phyloP scores from a whole-genome alignment of 306 rosid genomes.

The Gleditsia sinensis region DNA sequence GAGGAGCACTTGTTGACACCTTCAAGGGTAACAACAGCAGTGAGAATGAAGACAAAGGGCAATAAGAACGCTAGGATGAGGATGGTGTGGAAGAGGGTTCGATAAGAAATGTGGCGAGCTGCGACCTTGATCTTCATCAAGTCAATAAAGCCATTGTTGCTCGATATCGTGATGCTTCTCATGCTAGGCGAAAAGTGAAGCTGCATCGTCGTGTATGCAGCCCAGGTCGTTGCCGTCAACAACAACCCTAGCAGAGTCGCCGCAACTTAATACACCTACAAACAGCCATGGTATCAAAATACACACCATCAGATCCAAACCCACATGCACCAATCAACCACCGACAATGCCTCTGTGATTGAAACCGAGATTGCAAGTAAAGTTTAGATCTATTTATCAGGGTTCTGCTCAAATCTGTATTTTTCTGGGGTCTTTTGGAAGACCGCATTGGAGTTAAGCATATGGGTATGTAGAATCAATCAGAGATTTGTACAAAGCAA shows the following conservation, averaged over 20 bases:
- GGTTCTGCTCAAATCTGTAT: slow-evolving; percentile 41
- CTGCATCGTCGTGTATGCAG: slow-evolving; percentile 99
- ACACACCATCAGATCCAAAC: slow-evolving; percentile 74
- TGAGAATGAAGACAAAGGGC: slow-evolving; percentile 99
- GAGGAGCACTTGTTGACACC: slow-evolving; percentile 99
- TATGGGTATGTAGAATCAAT: slow-evolving; percentile 24
- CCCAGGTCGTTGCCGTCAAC: slow-evolving; percentile 49
- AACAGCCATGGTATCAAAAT: slow-evolving; percentile 42
- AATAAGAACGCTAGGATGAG: slow-evolving; percentile 94
- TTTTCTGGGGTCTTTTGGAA: slow-evolving; percentile 42
- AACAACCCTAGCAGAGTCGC: slow-evolving; percentile 36
- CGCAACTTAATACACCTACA: slow-evolving; percentile 33
- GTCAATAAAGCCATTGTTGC: slow-evolving; percentile 98
- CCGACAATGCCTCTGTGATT: slow-evolving; percentile 41
- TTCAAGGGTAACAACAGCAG: slow-evolving; percentile 99
- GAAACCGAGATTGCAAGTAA: slow-evolving; percentile 23
- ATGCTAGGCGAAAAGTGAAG: slow-evolving; percentile 99
- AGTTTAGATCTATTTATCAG: slow-evolving; percentile 41
- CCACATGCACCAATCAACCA: slow-evolving; percentile 43
- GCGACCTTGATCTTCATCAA: slow-evolving; percentile 99
- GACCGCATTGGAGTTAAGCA: slow-evolving; percentile 65
- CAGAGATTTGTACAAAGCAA: slow-evolving; percentile 4
- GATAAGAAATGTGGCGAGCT: slow-evolving; percentile 99
- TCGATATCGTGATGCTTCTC: slow-evolving; percentile 99
- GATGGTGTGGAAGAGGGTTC: slow-evolving; percentile 97